Evolutionary conservation across 2,329 filamentous ascomycete genomes (phyloP).

Genomic region (Hymenoscyphus occultus): DNA sequence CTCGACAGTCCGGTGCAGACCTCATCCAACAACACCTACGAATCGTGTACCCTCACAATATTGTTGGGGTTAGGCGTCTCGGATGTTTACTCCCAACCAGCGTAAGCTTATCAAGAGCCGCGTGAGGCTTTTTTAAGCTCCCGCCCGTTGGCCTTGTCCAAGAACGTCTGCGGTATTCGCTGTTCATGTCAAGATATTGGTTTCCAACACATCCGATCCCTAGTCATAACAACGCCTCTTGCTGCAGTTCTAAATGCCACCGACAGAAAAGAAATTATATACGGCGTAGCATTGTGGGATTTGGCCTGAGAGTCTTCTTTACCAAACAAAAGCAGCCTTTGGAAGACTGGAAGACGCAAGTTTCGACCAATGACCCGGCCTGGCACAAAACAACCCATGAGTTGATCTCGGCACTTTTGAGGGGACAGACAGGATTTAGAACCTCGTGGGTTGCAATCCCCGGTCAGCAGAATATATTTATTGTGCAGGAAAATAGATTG

Average conservation of each 20-base stretch:
- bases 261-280: neutral
- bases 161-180: neutral
- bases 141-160: neutral
- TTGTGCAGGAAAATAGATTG: neutral
- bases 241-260: neutral
- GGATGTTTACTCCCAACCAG: neutral
- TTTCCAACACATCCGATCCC: neutral
- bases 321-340: neutral
- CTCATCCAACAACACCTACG: neutral
- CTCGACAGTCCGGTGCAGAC: neutral
- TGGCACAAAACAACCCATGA: neutral
- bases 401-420: constrained; percentile 1
- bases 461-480: neutral
- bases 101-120: constrained; percentile 3
- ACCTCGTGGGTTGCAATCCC: neutral
- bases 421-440: neutral
- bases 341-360: neutral
- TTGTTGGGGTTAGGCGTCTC: neutral
- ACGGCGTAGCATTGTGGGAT: neutral
- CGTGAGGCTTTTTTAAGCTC: neutral
- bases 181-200: neutral
- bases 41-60: neutral
- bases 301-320: neutral
- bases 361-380: neutral
- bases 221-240: neutral